Evolutionary conservation across 768 basidiomycete species (phyloP), one percentile per base, ranked within the genome.

Genomic region (Phaeotremella skinneri): DNA sequence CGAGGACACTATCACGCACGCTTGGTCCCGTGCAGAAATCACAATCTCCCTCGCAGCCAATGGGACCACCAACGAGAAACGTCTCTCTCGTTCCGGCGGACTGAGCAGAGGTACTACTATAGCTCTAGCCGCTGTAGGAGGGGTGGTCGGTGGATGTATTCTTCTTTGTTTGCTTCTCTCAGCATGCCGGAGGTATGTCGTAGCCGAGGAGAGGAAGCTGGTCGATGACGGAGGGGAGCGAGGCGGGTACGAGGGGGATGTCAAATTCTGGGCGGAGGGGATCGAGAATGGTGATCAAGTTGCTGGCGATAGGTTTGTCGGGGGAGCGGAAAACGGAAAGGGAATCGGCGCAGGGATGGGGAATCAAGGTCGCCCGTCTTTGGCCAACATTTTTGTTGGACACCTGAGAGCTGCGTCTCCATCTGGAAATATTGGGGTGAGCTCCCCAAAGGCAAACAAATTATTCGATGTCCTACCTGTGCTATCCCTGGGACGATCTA

Each of bases 1-100:
- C 5, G 41, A 47, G 23, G 63, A 72, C 55, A 16, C 42, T 11
- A 34, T 49, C 16, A 69, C 67, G 51, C 48, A 67, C 57, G 67
- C 67, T 4, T 52, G 26, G n/a, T 72, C 67, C 11, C 45, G 43
- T 43, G 42, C 64, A 16, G 45, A 27, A 9, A 49, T 68, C 26
- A 52, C 43, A 2, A 30, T 72, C 11, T 43, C 56, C 2, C 34
- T 72, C 3, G 30, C 47, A 2, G 47, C 56, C 11, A 56, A 64
- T 37, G 55, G 52, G 6, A 55, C 62, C 41, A 52, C 57, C 9
- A 17, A 37, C 2, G 39, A 34, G 4, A 37, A 45, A 20, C 30
- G 27, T 7, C 41, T 32, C 27, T 62, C 55, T 31, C 42, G 47
- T 26, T 32, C 52, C 23, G 31, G 30, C 23, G 61, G 52, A 7